Conservation (phyloP, 805 yeast species). For the Tanozyma kutaoensis region DNA sequence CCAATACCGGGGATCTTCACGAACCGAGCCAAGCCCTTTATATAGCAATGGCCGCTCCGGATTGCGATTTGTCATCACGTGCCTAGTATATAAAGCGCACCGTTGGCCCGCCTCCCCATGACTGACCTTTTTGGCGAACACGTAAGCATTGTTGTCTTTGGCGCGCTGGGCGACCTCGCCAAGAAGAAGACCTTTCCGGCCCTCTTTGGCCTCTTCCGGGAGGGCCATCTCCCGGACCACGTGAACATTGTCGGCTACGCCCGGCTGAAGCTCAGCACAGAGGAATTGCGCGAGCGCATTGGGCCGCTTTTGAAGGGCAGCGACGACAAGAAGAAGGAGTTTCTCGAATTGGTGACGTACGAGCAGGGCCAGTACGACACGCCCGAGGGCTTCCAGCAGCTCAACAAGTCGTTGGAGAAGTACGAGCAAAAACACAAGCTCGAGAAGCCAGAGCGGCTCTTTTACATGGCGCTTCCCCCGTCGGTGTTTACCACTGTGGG, state of each 20-base stretch:
- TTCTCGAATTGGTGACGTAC: constrained; percentile 55
- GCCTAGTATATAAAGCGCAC: too few relatives aligned
- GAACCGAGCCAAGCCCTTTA: too few relatives aligned
- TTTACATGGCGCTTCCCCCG: constrained; percentile 93
- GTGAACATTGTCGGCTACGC: constrained; percentile 87
- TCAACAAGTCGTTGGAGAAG: constrained; percentile 40
- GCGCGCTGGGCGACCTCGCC: constrained; percentile 93
- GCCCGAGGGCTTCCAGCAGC: constrained; percentile 54
- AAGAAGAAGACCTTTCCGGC: constrained; percentile 93
- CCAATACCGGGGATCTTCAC: too few relatives aligned
- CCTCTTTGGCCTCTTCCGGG: constrained; percentile 46
- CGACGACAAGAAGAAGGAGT: constrained; percentile 39
- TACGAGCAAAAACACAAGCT: constrained; percentile 41
- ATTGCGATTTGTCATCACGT: too few relatives aligned
- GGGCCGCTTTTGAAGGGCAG: constrained; percentile 43
- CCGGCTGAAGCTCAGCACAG: constrained; percentile 57
- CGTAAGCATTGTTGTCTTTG: constrained; percentile 71
- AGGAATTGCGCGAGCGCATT: constrained; percentile 58
- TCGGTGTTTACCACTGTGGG: constrained; percentile 78
- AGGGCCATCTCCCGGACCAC: constrained; percentile 61
- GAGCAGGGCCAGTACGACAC: constrained; percentile 70
- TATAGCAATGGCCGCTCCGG: too few relatives aligned
- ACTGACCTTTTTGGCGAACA: too few relatives aligned
- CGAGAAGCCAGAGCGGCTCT: constrained; percentile 58
- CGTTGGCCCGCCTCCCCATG: too few relatives aligned